Evolutionary conservation across 352 stramenopile genomes (phyloP).

Genomic region (Phytopythium helicoides): DNA sequence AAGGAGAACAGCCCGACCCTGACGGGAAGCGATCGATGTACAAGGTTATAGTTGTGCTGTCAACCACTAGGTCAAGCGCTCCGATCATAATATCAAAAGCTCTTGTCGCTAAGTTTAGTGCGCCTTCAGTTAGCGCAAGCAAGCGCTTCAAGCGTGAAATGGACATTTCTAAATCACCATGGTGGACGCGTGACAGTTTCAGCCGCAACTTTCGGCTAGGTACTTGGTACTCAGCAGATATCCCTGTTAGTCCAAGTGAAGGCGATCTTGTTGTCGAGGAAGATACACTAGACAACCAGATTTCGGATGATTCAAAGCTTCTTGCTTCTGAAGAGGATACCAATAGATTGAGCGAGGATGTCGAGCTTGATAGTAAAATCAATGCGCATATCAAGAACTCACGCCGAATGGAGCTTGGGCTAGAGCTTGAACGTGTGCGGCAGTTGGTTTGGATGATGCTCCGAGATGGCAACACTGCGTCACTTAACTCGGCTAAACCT

Average conservation of each 20-base stretch:
- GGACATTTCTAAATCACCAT: slow-evolving; percentile 47
- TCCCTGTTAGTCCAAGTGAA: slow-evolving; percentile 12
- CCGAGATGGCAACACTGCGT: too few relatives aligned
- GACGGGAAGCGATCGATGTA: slow-evolving; percentile 55
- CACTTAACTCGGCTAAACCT: too few relatives aligned
- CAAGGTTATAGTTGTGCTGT: slow-evolving; percentile 53
- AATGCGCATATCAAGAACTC: slow-evolving; percentile 36
- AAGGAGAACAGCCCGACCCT: slow-evolving; percentile 24
- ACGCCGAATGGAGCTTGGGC: slow-evolving; percentile 43
- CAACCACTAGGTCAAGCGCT: slow-evolving; percentile 39
- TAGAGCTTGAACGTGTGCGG: slow-evolving; percentile 59
- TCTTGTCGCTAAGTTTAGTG: slow-evolving; percentile 66
- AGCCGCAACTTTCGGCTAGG: slow-evolving; percentile 70
- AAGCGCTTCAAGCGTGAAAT: slow-evolving; percentile 52
- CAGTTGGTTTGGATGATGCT: slow-evolving; percentile 56
- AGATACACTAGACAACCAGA: background rate
- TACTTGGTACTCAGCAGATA: slow-evolving; percentile 71
- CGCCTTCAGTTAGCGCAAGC: slow-evolving; percentile 21
- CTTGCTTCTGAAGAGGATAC: too few relatives aligned
- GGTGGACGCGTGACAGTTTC: slow-evolving; percentile 81
- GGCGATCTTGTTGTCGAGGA: slow-evolving; percentile 5
- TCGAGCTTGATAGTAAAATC: slow-evolving; percentile 9
- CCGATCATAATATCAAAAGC: slow-evolving; percentile 69
- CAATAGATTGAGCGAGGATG: too few relatives aligned
- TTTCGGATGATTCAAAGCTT: too few relatives aligned